Evolutionary conservation across 306 rosid species (phyloP).

Genomic region (Rosa lucieae): DNA sequence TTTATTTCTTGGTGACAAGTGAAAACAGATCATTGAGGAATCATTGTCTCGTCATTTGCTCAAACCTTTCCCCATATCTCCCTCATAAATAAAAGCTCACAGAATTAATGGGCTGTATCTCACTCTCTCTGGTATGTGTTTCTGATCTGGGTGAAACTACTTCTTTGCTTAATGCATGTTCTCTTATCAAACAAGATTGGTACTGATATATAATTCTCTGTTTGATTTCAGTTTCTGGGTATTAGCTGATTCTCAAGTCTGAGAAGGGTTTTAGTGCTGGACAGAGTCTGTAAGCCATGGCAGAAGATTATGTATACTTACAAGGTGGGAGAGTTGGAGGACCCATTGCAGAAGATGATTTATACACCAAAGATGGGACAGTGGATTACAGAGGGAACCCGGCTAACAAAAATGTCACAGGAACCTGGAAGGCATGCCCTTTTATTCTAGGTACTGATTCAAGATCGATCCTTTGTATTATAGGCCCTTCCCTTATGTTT

Average conservation of each 20-base stretch:
- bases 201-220: not conserved
- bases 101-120: not conserved
- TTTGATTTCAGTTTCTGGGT: constrained; percentile 4
- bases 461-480: not conserved
- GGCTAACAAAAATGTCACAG: constrained; percentile 14
- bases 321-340: not conserved
- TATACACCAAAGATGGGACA: constrained; percentile 22
- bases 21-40: not conserved
- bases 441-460: constrained; percentile 12
- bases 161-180: not conserved
- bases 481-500: not conserved
- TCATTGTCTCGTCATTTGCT: not conserved
- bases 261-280: not conserved
- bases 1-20: not conserved
- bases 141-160: not conserved
- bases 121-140: not conserved
- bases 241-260: not conserved
- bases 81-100: not conserved
- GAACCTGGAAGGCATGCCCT: constrained; percentile 20
- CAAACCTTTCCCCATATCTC: not conserved
- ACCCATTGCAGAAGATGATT: constrained; percentile 8
- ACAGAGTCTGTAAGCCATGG: not conserved
- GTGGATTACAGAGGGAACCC: constrained; percentile 9
- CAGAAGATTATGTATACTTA: constrained; percentile 1
- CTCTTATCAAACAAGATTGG: not conserved